Evolutionary conservation across 768 basidiomycete genomes (phyloP).

Genomic region (Calvatia gigantea): DNA sequence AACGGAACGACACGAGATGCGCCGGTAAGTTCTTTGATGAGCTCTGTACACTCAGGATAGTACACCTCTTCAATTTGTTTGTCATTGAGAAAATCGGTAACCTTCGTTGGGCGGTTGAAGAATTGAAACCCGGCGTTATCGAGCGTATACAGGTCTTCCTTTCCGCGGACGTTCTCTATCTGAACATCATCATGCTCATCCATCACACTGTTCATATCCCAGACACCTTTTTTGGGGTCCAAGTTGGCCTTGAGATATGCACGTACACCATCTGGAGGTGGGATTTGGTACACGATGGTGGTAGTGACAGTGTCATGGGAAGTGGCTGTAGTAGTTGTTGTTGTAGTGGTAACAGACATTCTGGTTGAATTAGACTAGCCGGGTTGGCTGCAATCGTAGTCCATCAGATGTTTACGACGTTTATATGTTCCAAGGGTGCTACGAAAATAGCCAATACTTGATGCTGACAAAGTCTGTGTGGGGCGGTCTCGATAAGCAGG

Average conservation of each 20-base stretch:
- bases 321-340: too few relatives aligned
- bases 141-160: slow-evolving; percentile 39
- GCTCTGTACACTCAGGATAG: slow-evolving; percentile 56
- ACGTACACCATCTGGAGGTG: slow-evolving; percentile 34
- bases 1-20: slow-evolving; percentile 56
- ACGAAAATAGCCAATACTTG: too few relatives aligned
- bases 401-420: too few relatives aligned
- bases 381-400: too few relatives aligned
- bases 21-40: slow-evolving; percentile 57
- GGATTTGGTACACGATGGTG: slow-evolving; percentile 33
- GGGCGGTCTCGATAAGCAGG: too few relatives aligned
- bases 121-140: slow-evolving; percentile 54
- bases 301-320: slow-evolving; percentile 19
- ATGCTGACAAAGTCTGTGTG: too few relatives aligned
- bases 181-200: slow-evolving; percentile 21
- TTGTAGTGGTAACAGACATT: background rate
- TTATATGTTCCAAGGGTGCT: too few relatives aligned
- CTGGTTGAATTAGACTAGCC: too few relatives aligned
- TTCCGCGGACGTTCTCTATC: slow-evolving; percentile 53
- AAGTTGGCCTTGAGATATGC: slow-evolving; percentile 35
- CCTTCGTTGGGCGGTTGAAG: slow-evolving; percentile 34
- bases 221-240: slow-evolving; percentile 31
- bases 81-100: slow-evolving; percentile 41
- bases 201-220: slow-evolving; percentile 30
- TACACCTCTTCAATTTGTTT: slow-evolving; percentile 52